Base-by-base conservation (phyloP, 495 filamentous ascomycete species). In the Talaromyces wortmannii region DNA sequence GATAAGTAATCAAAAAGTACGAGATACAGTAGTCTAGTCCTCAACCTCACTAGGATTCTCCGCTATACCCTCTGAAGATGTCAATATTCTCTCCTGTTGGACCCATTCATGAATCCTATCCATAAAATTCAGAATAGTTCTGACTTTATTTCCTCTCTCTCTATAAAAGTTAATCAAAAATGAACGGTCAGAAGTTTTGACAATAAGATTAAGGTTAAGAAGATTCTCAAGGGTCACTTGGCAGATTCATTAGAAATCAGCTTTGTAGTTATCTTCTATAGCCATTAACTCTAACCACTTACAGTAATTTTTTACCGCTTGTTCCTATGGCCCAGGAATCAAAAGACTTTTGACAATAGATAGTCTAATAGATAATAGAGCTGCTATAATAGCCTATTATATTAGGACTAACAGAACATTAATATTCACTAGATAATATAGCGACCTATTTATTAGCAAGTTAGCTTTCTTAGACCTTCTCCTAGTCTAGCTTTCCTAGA, bases 211-310 rank as follows among this genome's bases (percentile, higher is more conserved):
- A 57, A 63, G 61, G 52, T 63, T 55, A 32, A 60, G 50, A 17
- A 55, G 50, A 55, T 60, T 60, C 31, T 63, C 49, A 50, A 60
- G 32, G 47, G 40, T 59, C 18, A 63, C 53, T 16, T 60, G 58
- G 36, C 58, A 60, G 45, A 54, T 48, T 23, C 56, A 52, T 12
- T 55, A 50, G 55, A 63, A 60, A 56, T 63, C 61, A 43, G 58
- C 56, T 59, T 58, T 63, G 42, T 61, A 59, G 8, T 45, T 46
- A 48, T 63, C 58, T 4, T 63, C 58, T 8, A 42, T 63, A 23
- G 52, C 52, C 42, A 46, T 55, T 58, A 53, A 63, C 43, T 63
- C 61, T 33, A 60, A 52, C 57, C 52, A 63, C 50, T 58, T 63
- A 29, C 55, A 63, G 48, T 63, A 63, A 17, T 60, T 49, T 46